Conservation (phyloP, 2,329 filamentous ascomycete genomes). For the Fusarium annulatum region DNA sequence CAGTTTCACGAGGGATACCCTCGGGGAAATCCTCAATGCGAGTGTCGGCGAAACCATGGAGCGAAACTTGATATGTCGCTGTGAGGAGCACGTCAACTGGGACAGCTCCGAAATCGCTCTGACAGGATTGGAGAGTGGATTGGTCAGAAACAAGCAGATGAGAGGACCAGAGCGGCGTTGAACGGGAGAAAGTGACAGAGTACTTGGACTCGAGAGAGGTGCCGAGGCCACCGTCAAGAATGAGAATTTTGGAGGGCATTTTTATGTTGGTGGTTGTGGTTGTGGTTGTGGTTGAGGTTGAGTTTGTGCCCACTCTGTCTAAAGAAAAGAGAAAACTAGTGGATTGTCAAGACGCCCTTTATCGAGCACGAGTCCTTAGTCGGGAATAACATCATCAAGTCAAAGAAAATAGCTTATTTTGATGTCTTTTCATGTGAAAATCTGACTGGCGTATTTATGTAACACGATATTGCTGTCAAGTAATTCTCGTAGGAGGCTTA, state of each 20-base stretch:
- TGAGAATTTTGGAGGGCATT: constrained; percentile 52
- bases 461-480: background rate
- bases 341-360: constrained; percentile 22
- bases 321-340: constrained; percentile 29
- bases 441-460: no score
- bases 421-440: background rate
- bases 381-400: constrained; percentile 8
- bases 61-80: constrained; percentile 74
- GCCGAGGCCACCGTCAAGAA: constrained; percentile 75
- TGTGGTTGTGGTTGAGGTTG: background rate
- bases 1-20: constrained; percentile 55
- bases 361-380: background rate
- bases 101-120: constrained; percentile 64
- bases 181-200: constrained; percentile 60
- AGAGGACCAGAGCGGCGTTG: constrained; percentile 74
- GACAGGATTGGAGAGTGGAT: constrained; percentile 63
- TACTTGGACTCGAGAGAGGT: constrained; percentile 72
- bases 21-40: constrained; percentile 53
- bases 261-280: constrained; percentile 11
- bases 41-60: constrained; percentile 66
- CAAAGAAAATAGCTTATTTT: background rate
- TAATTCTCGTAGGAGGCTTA: background rate
- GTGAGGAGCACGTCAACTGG: constrained; percentile 73
- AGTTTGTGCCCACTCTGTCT: constrained; percentile 19
- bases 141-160: constrained; percentile 69